phyloP scores from a whole-genome alignment of 495 filamentous ascomycete genomes.

The Podospora anserina region DNA sequence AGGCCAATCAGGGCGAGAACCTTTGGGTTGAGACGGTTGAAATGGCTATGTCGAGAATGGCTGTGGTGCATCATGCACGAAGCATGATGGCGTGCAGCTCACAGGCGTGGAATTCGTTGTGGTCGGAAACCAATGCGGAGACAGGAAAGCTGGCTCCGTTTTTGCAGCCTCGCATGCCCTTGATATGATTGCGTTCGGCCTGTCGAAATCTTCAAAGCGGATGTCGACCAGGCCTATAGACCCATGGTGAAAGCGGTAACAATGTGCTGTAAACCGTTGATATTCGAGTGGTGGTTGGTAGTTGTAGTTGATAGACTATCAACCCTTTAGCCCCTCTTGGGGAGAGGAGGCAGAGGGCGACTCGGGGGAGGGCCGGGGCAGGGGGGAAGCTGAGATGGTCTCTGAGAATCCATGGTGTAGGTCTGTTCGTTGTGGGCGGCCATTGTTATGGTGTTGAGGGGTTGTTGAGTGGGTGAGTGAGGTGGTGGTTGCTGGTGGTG shows the following conservation, averaged over 20 bases:
- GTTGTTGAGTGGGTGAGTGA: conserved; percentile 17
- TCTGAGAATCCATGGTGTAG: conserved; percentile 63
- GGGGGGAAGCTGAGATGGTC: conserved; percentile 70
- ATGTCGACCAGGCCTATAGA: conserved; percentile 17
- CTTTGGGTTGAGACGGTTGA: conserved; percentile 10
- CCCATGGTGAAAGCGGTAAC: conserved; percentile 15
- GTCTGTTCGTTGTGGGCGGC: conserved; percentile 16
- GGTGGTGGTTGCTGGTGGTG: conserved; percentile 8
- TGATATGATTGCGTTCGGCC: conserved; percentile 16
- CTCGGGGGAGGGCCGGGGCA: conserved; percentile 82
- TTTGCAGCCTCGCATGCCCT: conserved; percentile 27
- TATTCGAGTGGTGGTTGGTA: conserved; percentile 7
- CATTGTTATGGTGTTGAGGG: conserved; percentile 23
- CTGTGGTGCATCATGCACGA: conserved; percentile 20
- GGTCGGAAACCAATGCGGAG: conserved; percentile 22
- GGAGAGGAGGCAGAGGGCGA: conserved; percentile 77
- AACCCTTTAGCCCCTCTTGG: conserved; percentile 57
- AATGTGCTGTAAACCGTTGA: background rate
- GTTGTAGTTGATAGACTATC: conserved; percentile 1
- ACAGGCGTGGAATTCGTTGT: conserved; percentile 9
- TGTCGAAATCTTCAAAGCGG: conserved; percentile 16
- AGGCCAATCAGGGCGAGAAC: conserved; percentile 16
- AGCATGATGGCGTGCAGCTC: conserved; percentile 23
- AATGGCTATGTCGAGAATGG: conserved; percentile 19
- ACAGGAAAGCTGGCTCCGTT: conserved; percentile 14